Conservation (phyloP, 192 early-diverging fungal species). For the Pecoramyces ruminantium region DNA sequence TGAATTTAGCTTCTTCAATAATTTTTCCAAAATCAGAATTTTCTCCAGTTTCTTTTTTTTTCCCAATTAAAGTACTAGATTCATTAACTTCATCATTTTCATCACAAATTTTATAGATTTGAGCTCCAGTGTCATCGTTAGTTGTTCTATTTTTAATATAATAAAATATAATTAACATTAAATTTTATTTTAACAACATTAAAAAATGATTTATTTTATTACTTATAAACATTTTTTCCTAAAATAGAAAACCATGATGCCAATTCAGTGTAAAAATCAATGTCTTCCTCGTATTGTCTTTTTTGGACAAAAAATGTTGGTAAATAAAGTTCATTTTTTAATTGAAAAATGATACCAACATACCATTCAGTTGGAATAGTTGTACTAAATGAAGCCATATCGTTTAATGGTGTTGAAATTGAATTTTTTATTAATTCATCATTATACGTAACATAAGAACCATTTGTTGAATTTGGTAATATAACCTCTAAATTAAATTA, state of each 20-base stretch:
- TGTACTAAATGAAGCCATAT: neutral
- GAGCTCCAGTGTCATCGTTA: neutral
- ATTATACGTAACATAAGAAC: neutral
- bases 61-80: neutral
- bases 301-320: neutral
- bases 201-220: neutral
- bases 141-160: neutral
- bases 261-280: neutral
- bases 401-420: neutral
- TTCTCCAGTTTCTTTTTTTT: neutral
- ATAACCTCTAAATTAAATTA: neutral
- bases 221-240: neutral
- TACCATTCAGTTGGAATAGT: neutral
- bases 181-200: no score
- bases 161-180: no score
- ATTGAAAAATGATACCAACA: neutral
- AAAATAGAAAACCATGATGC: neutral
- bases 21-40: neutral
- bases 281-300: neutral
- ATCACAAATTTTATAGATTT: neutral
- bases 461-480: neutral
- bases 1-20: neutral
- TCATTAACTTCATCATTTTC: neutral
- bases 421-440: neutral
- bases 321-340: neutral